These are phyloP conservation scores for Lentinus polychrous DNA, from an alignment of 1,284 basidiomycete genomes.

Conservation along the genomic window DNA sequence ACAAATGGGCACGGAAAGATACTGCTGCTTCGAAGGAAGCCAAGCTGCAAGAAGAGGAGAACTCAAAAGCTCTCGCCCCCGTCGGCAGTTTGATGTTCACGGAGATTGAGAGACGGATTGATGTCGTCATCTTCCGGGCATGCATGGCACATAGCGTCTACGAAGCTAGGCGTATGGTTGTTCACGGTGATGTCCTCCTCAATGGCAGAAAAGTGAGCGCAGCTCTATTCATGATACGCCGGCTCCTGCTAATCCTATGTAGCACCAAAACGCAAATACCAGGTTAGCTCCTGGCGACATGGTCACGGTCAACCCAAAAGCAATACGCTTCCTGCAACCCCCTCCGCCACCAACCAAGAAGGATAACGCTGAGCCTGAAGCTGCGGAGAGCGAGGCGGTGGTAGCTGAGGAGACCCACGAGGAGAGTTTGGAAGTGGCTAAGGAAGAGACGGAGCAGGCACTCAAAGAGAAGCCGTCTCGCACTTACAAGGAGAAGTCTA, in stretches of 20 bases:
- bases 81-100: constrained; percentile 89
- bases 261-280: constrained; percentile 87
- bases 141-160: constrained; percentile 92
- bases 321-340: constrained; percentile 67
- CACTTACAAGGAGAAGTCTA: constrained; percentile 7
- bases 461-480: constrained; percentile 9
- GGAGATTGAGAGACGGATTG: constrained; percentile 91
- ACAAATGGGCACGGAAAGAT: constrained; percentile 46
- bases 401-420: constrained; percentile 1
- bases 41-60: constrained; percentile 44
- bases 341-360: constrained; percentile 25
- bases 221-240: neutral
- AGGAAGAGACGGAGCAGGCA: neutral
- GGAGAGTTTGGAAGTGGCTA: neutral
- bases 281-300: constrained; percentile 92
- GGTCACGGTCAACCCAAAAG: constrained; percentile 79
- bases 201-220: constrained; percentile 81
- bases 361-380: constrained; percentile 15
- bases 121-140: constrained; percentile 86
- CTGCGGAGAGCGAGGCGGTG: constrained; percentile 13
- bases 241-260: neutral
- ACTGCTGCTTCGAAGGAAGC: constrained; percentile 38
- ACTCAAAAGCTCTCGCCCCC: constrained; percentile 61
- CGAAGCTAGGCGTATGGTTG: constrained; percentile 80
- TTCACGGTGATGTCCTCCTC: constrained; percentile 83